phyloP scores from a whole-genome alignment of 2,329 filamentous ascomycete genomes.

The Monosporascus sp. region DNA sequence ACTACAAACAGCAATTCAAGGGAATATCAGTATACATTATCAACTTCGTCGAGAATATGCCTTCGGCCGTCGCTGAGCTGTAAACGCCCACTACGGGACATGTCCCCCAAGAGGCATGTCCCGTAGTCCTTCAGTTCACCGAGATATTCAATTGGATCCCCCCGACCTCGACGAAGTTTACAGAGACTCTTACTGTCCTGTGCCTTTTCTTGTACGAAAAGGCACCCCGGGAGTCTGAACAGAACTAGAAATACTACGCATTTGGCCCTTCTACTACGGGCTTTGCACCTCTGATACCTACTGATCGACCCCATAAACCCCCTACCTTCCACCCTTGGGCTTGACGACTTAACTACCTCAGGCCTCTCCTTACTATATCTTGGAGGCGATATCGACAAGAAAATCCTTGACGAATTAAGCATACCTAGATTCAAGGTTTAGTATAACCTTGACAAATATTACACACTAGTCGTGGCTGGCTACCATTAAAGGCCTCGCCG shows the following conservation, averaged over 20 bases:
- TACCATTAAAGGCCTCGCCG: conserved; percentile 7
- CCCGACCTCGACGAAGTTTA: conserved; percentile 60
- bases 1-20: conserved; percentile 29
- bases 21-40: conserved; percentile 18
- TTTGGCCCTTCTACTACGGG: conserved; percentile 14
- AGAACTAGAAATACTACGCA: conserved; percentile 24
- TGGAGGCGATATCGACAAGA: too few relatives aligned
- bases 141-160: conserved; percentile 61
- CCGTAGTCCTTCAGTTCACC: conserved; percentile 83
- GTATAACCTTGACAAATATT: conserved; percentile 2
- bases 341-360: too few relatives aligned
- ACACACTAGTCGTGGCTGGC: not conserved
- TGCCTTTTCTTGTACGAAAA: conserved; percentile 18
- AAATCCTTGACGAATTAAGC: too few relatives aligned
- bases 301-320: conserved; percentile 1
- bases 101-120: conserved; percentile 49
- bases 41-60: conserved; percentile 70
- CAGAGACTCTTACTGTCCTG: conserved; percentile 48
- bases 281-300: conserved; percentile 8
- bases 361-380: too few relatives aligned
- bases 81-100: conserved; percentile 81
- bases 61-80: conserved; percentile 81
- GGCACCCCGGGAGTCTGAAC: conserved; percentile 25
- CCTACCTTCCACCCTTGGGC: not conserved
- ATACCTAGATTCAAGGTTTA: not conserved